Evolutionary conservation across 2,329 filamentous ascomycete genomes (phyloP), one percentile per base, ranked within the genome.

Genomic region (Fonsecaea monophora): DNA sequence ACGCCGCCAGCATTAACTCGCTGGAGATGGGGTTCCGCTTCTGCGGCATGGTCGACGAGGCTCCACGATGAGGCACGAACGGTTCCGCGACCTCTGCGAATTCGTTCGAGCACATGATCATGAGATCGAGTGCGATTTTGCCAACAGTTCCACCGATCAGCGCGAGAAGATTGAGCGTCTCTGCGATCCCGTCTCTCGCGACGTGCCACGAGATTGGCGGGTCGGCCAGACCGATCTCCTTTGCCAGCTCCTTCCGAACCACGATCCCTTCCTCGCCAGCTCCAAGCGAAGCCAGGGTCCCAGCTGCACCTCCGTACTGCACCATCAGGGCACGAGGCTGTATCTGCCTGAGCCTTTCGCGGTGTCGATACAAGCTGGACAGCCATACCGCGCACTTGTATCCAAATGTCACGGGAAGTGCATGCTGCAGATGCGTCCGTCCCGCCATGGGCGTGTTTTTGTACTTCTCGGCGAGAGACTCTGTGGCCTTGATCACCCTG

Each of bases 21-120:
- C 83, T 84, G 0, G 84, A 86, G 35, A 87, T 86, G 0, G 85
- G 85, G 56, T 87, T 87, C 4, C 85, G 79, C 74, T 87, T 87
- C 73, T 86, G 84, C 1, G 85, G 84, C 85, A 87, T 86, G 0
- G 85, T 86, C 0, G 82, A 85, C 0, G 81, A 84, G 1, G 83
- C 82, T 0, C 85, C 85, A 6, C 84, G 79, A 68, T 86, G 83
- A 2, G 83, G 81, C 1, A 85, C 82, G 58, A 83, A 86, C 0
- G 85, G 85, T 73, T 87, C 85, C 0, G 83, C 81, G 1, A 87
- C 83, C 73, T 86, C 82, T 1, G 78, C 78, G 13, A 85, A 73
- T 70, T 87, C 85, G 68, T 85, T 86, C 2, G 84, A 86, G 0
- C 81, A 85, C 84, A 86, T 86, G 70, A 86, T 77, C 37, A 87